A percentile compares a stretch with the other conserved stretches of the same genome.
Conservation (phyloP, 1,284 basidiomycete species). For the Xerocomus nothofagi region DNA sequence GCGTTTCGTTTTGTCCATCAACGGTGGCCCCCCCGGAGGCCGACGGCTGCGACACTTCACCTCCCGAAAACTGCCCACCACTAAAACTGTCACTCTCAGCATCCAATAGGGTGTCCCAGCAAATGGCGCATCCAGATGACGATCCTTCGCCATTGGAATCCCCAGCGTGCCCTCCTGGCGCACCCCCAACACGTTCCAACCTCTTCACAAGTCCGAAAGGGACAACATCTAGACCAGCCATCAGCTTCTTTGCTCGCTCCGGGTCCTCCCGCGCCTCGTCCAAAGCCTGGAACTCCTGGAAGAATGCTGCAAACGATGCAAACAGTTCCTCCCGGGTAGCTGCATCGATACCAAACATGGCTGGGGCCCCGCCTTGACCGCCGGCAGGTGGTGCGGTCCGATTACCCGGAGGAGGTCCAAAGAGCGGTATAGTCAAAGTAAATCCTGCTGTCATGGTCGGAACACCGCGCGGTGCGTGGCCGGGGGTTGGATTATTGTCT, state of each 20-base stretch:
- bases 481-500: constrained; percentile 26
- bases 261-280: constrained; percentile 60
- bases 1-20: constrained; percentile 7
- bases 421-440: constrained; percentile 34
- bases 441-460: constrained; percentile 33
- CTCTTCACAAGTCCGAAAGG: constrained; percentile 64
- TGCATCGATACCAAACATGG: constrained; percentile 21
- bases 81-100: constrained; percentile 45
- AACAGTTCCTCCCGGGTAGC: constrained; percentile 29
- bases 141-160: constrained; percentile 38
- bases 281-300: constrained; percentile 32
- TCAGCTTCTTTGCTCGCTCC: constrained; percentile 58
- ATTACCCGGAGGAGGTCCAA: constrained; percentile 20
- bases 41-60: constrained; percentile 10
- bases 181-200: constrained; percentile 57
- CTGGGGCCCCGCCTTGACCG: constrained; percentile 5
- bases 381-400: neutral
- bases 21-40: constrained; percentile 12
- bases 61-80: constrained; percentile 28
- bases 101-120: constrained; percentile 66
- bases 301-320: constrained; percentile 31
- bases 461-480: constrained; percentile 20
- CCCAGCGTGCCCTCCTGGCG: constrained; percentile 38
- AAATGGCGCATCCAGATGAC: constrained; percentile 62
- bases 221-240: constrained; percentile 65